phyloP scores from a whole-genome alignment of 2,329 filamentous ascomycete species.

The Trichoderma sp. region DNA sequence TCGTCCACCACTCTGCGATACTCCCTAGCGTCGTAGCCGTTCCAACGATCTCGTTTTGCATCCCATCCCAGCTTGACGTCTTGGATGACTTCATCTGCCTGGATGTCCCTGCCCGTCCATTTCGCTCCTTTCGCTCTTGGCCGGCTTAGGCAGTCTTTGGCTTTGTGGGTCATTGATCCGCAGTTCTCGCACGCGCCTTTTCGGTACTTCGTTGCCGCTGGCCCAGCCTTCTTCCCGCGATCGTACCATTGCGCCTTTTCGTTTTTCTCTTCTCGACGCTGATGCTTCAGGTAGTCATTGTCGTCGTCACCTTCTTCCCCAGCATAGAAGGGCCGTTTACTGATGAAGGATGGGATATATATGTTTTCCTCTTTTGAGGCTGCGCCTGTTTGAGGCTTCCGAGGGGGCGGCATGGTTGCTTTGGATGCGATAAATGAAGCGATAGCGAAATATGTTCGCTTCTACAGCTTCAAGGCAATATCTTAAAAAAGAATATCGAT shows the following conservation, averaged over 20 bases:
- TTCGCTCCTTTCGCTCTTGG: slow-evolving; percentile 88
- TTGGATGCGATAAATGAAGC: too few relatives aligned
- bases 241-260: slow-evolving; percentile 89
- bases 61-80: slow-evolving; percentile 92
- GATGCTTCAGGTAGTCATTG: slow-evolving; percentile 93
- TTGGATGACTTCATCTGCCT: slow-evolving; percentile 86
- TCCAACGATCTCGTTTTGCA: slow-evolving; percentile 96
- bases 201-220: slow-evolving; percentile 92
- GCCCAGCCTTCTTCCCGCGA: slow-evolving; percentile 79
- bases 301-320: slow-evolving; percentile 75
- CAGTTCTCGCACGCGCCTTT: slow-evolving; percentile 99
- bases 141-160: slow-evolving; percentile 87
- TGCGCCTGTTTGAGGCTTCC: slow-evolving; percentile 43
- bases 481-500: background rate
- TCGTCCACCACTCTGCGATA: slow-evolving; percentile 87
- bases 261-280: slow-evolving; percentile 67
- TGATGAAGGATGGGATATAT: slow-evolving; percentile 98
- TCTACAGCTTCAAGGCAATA: background rate
- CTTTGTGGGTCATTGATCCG: slow-evolving; percentile 94
- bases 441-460: background rate
- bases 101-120: slow-evolving; percentile 90
- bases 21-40: slow-evolving; percentile 90
- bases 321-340: slow-evolving; percentile 96
- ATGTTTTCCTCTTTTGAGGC: slow-evolving; percentile 88
- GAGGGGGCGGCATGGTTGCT: slow-evolving; percentile 37